Percentiles rank a stretch among this genome's conserved stretches.
Evolutionary conservation across 2,329 filamentous ascomycete genomes (phyloP).

Genomic region (Aspergillaceae sp.): DNA sequence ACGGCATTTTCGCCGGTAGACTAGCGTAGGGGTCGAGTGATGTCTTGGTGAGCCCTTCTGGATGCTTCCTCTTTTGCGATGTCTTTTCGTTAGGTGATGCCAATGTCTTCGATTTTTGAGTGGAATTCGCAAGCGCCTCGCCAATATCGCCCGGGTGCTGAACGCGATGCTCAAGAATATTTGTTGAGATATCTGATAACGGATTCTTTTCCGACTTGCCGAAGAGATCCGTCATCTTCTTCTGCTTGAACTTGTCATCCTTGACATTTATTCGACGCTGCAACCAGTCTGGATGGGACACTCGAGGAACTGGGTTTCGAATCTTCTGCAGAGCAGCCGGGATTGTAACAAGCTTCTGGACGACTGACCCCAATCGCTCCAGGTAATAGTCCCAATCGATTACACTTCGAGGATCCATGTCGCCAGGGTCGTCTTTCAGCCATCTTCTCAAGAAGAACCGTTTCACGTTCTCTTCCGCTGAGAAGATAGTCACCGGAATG

Average conservation of each 20-base stretch:
- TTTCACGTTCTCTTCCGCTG: conserved; percentile 80
- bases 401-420: conserved; percentile 81
- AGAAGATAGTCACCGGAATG: conserved; percentile 93
- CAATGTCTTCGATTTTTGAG: conserved; percentile 55
- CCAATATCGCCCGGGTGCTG: conserved; percentile 60
- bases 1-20: conserved; percentile 75
- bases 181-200: conserved; percentile 63
- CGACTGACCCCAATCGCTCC: conserved; percentile 89
- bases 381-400: conserved; percentile 98
- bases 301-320: conserved; percentile 84
- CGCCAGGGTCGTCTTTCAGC: conserved; percentile 83
- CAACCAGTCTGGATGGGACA: conserved; percentile 93
- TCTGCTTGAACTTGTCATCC: conserved; percentile 96
- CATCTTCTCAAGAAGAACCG: conserved; percentile 86
- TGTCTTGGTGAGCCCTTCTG: conserved; percentile 53
- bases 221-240: conserved; percentile 95
- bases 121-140: conserved; percentile 58
- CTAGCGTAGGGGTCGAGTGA: conserved; percentile 69
- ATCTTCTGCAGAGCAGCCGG: conserved; percentile 93
- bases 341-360: conserved; percentile 98
- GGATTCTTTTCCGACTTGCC: conserved; percentile 53
- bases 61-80: conserved; percentile 63
- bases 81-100: conserved; percentile 45
- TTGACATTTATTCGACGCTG: conserved; percentile 88
- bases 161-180: conserved; percentile 50